These are phyloP conservation scores for Globisporangium orthogonon DNA, from an alignment of 352 stramenopile genomes.

Conservation along the genomic window DNA sequence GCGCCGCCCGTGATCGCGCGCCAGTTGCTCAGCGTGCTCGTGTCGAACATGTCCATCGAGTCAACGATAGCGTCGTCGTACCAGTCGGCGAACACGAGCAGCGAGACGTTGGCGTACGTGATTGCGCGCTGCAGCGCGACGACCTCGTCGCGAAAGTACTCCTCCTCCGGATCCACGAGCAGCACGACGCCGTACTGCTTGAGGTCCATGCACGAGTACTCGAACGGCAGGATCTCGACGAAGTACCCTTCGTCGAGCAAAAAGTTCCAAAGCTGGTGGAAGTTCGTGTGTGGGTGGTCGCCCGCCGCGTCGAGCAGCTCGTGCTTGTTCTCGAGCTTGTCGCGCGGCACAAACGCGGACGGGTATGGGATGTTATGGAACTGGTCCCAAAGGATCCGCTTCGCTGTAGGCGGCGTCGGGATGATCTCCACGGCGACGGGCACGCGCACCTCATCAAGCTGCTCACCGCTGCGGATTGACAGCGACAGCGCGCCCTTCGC, in stretches of 20 bases:
- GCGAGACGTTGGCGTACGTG: constrained; percentile 60
- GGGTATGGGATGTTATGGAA: constrained; percentile 88
- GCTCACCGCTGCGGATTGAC: constrained; percentile 33
- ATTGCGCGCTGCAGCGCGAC: constrained; percentile 42
- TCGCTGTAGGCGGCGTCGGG: constrained; percentile 33
- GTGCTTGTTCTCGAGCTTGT: constrained; percentile 62
- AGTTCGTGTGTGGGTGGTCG: constrained; percentile 85
- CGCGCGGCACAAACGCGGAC: constrained; percentile 68
- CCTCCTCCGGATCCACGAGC: constrained; percentile 78
- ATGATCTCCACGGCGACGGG: constrained; percentile 42
- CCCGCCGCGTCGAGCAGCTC: constrained; percentile 71
- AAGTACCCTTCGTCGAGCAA: constrained; percentile 59
- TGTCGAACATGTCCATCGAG: constrained; percentile 72
- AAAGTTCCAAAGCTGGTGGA: constrained; percentile 75
- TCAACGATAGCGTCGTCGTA: constrained; percentile 57
- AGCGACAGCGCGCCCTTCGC: constrained; percentile 34
- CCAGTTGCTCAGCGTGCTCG: constrained; percentile 79
- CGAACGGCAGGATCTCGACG: constrained; percentile 74
- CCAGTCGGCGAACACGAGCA: constrained; percentile 80
- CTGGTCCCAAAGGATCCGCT: constrained; percentile 82
- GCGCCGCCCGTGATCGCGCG: constrained; percentile 65
- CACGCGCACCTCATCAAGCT: constrained; percentile 36
- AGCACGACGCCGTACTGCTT: constrained; percentile 69
- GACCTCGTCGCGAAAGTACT: constrained; percentile 68
- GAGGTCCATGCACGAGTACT: constrained; percentile 71